Evolutionary conservation across 225 moss, liverwort and hornwort species (phyloP).

Genomic region (Physcomitrellopsis africana): DNA sequence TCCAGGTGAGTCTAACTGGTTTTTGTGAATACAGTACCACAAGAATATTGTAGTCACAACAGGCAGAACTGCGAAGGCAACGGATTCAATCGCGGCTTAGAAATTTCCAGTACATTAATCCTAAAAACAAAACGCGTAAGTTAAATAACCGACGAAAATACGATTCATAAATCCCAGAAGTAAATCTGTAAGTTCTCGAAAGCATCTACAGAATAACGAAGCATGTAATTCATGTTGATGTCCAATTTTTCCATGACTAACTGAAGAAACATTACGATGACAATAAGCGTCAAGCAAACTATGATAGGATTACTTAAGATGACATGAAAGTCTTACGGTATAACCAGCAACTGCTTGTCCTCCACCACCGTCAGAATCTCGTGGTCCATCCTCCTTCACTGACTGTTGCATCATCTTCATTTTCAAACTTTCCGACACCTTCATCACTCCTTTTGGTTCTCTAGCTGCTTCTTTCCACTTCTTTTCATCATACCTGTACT

Average conservation of each 20-base stretch:
- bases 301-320: neutral
- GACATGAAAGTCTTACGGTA: constrained; percentile 41
- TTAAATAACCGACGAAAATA: too few species aligned
- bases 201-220: too few species aligned
- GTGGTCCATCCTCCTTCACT: constrained; percentile 57
- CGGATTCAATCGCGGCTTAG: neutral
- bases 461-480: constrained; percentile 56
- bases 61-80: neutral
- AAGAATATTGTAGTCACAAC: neutral
- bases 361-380: constrained; percentile 73
- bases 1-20: constrained; percentile 10
- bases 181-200: too few species aligned
- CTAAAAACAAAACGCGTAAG: too few species aligned
- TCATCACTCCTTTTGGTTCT: constrained; percentile 64
- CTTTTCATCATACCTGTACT: constrained; percentile 69
- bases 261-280: neutral
- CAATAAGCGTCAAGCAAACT: neutral
- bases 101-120: too few species aligned
- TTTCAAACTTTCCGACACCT: constrained; percentile 61
- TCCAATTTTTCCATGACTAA: neutral
- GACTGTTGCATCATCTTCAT: constrained; percentile 79
- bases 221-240: too few species aligned
- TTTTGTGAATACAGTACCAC: neutral
- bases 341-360: constrained; percentile 47
- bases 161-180: too few species aligned